Evolutionary conservation across 2,329 filamentous ascomycete genomes (phyloP), one percentile per base, ranked within the genome.

Genomic region (Stagonosporopsis cucurbitacearum): DNA sequence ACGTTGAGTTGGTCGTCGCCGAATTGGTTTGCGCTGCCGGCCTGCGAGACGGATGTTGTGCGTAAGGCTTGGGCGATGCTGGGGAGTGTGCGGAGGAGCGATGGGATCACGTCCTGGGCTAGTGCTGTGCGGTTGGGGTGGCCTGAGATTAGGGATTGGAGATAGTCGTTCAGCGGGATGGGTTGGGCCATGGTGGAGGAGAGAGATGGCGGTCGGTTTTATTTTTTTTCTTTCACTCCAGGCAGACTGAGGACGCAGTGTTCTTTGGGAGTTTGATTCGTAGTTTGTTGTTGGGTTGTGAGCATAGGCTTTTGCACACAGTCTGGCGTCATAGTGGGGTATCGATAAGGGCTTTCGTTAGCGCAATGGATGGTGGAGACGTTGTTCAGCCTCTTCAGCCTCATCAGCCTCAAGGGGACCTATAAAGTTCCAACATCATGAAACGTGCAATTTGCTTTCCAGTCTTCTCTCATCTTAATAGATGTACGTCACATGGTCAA

Each of bases 1-100:
- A 86, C 83, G 32, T 84, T 80, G 70, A 85, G 82, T 64, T 87
- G 84, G 35, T 81, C 67, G 51, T 81, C 80, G 9, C 83, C 79
- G n/a, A 86, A 78, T 54, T 86, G 81, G 60, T 87, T 80, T 36
- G 82, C 78, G 15, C 68, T 73, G 5, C 68, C 63, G 3, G 65
- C 56, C 20, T 72, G 60, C 1, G 54, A 59, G 33, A 69, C 60
- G n/a, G 56, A 60, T 3, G 58, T 59, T 13, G 49, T 58, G 7
- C 59, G 63, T 2, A 67, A 56, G 1, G 57, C 55, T 7, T 53
- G 54, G 4, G 64, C 59, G 37, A 67, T 67, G 15, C 50, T 30
- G 20, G 58, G 57, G 12, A 67, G 49, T 22, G 60, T 64, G 15
- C 30, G 51, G 23, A 67, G 54, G 2, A 67, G 62, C 3, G 51